phyloP scores from a whole-genome alignment of 2,329 filamentous ascomycete species.

The Karstenula rhodostoma region DNA sequence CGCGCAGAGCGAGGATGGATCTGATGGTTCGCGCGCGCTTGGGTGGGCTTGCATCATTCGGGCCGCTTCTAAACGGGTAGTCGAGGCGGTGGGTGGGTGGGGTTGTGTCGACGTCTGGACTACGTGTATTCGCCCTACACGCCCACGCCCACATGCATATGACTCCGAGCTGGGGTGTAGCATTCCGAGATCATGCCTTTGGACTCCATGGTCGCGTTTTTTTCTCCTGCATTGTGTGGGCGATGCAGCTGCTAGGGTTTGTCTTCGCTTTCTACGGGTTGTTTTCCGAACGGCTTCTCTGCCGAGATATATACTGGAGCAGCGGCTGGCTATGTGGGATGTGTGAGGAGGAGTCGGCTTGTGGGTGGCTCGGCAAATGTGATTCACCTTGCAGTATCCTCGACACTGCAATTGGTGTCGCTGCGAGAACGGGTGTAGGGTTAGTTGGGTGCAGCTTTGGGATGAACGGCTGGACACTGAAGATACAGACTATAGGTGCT shows the following conservation, averaged over 20 bases:
- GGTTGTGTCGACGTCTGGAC: background rate
- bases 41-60: background rate
- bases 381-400: no score
- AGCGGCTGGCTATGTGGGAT: background rate
- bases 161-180: background rate
- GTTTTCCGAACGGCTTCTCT: background rate
- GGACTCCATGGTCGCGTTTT: background rate
- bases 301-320: background rate
- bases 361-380: no score
- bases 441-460: no score
- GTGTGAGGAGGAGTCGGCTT: no score
- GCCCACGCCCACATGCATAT: background rate
- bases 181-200: background rate
- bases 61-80: background rate
- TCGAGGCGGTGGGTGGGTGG: background rate
- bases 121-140: background rate
- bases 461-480: no score
- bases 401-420: no score
- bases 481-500: no score
- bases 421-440: no score
- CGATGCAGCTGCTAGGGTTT: background rate
- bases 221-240: background rate
- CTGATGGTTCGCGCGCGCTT: background rate
- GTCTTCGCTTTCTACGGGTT: background rate
- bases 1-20: background rate